A percentile compares a stretch with the other conserved stretches of the same genome.
Conservation (phyloP, 768 basidiomycete species). For the Neoboletus magnificus region DNA sequence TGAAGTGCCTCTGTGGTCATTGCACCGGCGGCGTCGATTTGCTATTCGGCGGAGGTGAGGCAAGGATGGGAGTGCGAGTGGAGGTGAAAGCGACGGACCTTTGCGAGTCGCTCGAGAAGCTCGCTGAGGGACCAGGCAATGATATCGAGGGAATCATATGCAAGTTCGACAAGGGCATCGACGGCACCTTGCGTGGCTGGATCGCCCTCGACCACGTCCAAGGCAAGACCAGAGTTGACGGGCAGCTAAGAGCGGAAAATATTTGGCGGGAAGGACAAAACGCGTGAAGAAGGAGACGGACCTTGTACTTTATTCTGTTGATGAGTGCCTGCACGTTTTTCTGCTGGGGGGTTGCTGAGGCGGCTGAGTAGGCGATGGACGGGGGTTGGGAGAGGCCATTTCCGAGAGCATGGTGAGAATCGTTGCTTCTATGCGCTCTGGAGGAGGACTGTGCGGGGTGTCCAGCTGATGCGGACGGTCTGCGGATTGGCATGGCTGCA, state of each 20-base stretch:
- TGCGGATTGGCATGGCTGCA: constrained; percentile 48
- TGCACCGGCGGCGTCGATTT: constrained; percentile 49
- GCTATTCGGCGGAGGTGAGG: constrained; percentile 36
- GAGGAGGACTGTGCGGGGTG: constrained; percentile 37
- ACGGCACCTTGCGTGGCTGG: constrained; percentile 71
- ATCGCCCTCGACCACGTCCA: constrained; percentile 76
- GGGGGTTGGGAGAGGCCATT: constrained; percentile 33
- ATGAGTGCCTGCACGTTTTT: constrained; percentile 80
- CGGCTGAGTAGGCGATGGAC: constrained; percentile 37
- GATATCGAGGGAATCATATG: constrained; percentile 71
- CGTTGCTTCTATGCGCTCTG: constrained; percentile 59
- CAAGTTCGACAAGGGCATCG: constrained; percentile 75
- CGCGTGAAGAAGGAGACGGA: constrained; percentile 28
- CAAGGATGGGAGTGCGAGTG: neutral
- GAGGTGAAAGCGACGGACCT: constrained; percentile 44
- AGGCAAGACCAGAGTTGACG: constrained; percentile 71
- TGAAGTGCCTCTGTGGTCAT: constrained; percentile 72
- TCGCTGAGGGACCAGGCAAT: constrained; percentile 78
- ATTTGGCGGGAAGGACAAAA: neutral
- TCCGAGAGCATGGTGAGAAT: constrained; percentile 48
- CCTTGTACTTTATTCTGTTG: constrained; percentile 78
- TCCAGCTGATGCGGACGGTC: constrained; percentile 59
- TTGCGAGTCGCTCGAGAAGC: constrained; percentile 71
- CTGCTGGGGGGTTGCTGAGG: constrained; percentile 62
- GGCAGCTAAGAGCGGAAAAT: constrained; percentile 57